Evolutionary conservation across 345 rosid genomes (phyloP).

Genomic region (Microcos paniculata): DNA sequence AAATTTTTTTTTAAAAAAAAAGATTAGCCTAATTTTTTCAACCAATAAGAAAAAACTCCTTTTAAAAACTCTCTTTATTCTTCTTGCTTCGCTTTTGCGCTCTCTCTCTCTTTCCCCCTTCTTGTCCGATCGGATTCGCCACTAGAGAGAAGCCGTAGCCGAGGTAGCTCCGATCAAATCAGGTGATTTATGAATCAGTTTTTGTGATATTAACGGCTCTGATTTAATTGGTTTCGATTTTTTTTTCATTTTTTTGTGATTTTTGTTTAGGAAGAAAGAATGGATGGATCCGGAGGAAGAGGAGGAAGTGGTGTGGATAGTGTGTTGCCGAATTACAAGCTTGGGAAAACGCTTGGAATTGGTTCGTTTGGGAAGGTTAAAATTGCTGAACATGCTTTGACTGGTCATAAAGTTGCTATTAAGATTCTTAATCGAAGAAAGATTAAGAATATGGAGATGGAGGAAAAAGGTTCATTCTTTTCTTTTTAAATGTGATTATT

Average conservation of each 20-base stretch:
- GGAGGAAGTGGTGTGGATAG: slow-evolving; percentile 53
- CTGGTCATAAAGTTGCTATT: slow-evolving; percentile 91
- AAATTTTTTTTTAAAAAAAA: not conserved
- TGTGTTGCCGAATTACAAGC: slow-evolving; percentile 67
- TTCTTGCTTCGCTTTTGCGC: not conserved
- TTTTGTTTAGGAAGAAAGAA: slow-evolving; percentile 24
- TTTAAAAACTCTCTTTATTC: not conserved
- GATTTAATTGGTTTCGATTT: not conserved
- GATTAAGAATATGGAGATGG: slow-evolving; percentile 81
- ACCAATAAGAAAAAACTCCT: not conserved
- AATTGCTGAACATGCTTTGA: slow-evolving; percentile 80
- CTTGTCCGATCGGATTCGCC: slow-evolving; percentile 9
- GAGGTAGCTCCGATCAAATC: not conserved
- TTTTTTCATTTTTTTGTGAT: not conserved
- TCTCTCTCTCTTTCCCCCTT: not conserved
- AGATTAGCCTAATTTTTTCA: not conserved
- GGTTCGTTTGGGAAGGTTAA: slow-evolving; percentile 96
- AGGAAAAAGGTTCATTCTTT: slow-evolving; percentile 69
- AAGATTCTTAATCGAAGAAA: slow-evolving; percentile 90
- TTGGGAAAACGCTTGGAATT: slow-evolving; percentile 83
- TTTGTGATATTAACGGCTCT: not conserved
- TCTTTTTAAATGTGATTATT: not conserved
- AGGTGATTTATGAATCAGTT: not conserved
- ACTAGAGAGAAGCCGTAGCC: not conserved
- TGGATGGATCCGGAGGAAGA: slow-evolving; percentile 59